A percentile compares a stretch with the other conserved stretches of the same genome.
Conservation (phyloP, 2,329 filamentous ascomycete genomes). For the Penicillium sp. region DNA sequence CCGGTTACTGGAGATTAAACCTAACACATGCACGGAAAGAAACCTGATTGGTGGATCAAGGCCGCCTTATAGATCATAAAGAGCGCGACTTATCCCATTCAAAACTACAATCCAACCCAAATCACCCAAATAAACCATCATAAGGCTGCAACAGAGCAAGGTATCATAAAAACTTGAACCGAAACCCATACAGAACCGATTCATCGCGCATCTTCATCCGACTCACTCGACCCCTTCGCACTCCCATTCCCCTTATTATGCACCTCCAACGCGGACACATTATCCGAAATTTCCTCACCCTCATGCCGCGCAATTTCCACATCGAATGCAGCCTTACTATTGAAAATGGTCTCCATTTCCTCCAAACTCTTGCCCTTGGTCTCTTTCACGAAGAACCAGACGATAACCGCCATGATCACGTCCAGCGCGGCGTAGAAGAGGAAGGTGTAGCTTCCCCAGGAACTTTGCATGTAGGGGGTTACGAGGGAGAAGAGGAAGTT, state of each 20-base stretch:
- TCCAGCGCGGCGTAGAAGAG: slow-evolving; percentile 47
- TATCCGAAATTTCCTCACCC: slow-evolving; percentile 13
- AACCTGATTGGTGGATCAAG: neutral
- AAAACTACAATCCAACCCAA: neutral
- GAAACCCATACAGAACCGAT: neutral
- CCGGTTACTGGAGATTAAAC: neutral
- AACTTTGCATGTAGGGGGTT: slow-evolving; percentile 47
- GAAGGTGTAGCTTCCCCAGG: slow-evolving; percentile 46
- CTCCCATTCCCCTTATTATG: slow-evolving; percentile 3
- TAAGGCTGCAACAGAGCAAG: neutral
- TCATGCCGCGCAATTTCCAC: slow-evolving; percentile 24
- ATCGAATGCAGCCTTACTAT: slow-evolving; percentile 31
- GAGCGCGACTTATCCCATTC: neutral
- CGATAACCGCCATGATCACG: slow-evolving; percentile 38
- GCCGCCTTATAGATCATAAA: neutral
- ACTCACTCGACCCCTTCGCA: slow-evolving; percentile 1
- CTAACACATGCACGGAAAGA: neutral
- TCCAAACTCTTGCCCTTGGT: slow-evolving; percentile 45
- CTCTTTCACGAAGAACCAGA: slow-evolving; percentile 47
- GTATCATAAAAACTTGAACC: neutral
- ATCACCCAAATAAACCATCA: neutral
- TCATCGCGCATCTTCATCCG: neutral
- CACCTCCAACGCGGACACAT: slow-evolving; percentile 16
- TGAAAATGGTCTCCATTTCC: slow-evolving; percentile 42
- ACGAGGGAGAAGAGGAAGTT: slow-evolving; percentile 50